Evolutionary conservation across 768 basidiomycete species (phyloP), one percentile per base, ranked within the genome.

Genomic region (Xerocomus brunneocitrinus): DNA sequence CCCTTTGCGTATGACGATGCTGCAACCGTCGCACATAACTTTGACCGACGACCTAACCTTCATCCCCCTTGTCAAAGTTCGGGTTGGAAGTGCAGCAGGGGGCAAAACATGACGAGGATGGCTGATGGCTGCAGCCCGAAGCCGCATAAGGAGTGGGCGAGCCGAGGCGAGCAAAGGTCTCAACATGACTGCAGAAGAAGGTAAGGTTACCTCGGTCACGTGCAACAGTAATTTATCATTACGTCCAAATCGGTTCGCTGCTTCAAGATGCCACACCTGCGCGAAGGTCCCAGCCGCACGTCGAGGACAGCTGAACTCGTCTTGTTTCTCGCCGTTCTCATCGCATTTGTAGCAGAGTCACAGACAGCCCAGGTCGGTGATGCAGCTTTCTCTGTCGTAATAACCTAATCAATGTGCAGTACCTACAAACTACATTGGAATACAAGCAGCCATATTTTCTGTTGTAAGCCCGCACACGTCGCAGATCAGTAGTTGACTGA

Each of bases 41-140:
- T 95, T 97, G 61, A 98, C 91, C 4, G 91, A 91, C 24, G 91
- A 88, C 58, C 95, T 84, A 54, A 98, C 94, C 77, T 99, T 99
- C 90, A 97, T 95, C 44, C 93, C 92, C 61, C 89, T 74, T n/a
- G 77, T 68, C 22, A 81, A 66, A 7, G 68, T 57, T 9, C 76
- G 76, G 39, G 67, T 61, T 32, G 66, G 53, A 31, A 49, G 44
- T 14, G 39, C 27, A 45, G 53, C 16, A 31, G 47, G 27, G 14
- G 47, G 58, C 8, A 67, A 65, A 54, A 71, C 74, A 43, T 66
- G 69, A 35, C 71, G 58, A 39, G 55, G 61, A 40, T 67, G 70
- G 19, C 67, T 49, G 50, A 61, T 72, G 56, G 52, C 73, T 72
- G 45, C 73, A 55, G 53, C 74, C 69, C 76, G 71, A 50, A 80